phyloP scores from a whole-genome alignment of 23 red algal species.

The Agarophyton chilense region DNA sequence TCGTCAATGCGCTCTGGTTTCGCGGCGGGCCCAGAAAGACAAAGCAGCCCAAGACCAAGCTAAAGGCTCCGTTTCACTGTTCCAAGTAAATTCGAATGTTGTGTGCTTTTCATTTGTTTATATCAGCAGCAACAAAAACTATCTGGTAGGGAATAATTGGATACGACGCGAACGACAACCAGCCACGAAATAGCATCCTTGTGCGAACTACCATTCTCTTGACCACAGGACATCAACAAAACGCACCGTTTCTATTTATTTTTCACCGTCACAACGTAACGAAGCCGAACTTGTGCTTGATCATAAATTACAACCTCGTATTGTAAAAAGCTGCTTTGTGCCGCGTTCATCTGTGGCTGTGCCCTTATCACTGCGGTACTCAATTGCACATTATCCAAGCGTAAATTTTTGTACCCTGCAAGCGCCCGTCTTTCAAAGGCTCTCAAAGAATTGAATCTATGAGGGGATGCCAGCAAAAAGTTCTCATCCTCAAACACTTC shows the following conservation, averaged over 20 bases:
- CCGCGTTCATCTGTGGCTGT: constrained; percentile 9
- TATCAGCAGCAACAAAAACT: no score
- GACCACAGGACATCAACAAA: no score
- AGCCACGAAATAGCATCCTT: no score
- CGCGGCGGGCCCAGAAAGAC: no score
- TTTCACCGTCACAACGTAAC: constrained; percentile 61
- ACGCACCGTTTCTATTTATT: constrained; percentile 22
- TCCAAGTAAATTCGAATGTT: no score
- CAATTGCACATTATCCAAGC: constrained; percentile 42
- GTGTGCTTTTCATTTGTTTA: no score
- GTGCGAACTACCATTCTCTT: no score
- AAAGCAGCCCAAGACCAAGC: no score
- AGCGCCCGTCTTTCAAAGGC: constrained; percentile 49
- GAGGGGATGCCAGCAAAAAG: constrained; percentile 27
- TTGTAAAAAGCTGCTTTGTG: constrained; percentile 52
- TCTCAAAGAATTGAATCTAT: constrained; percentile 63
- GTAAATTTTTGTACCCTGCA: not conserved
- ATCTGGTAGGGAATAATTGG: no score
- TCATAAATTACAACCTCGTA: constrained; percentile 72
- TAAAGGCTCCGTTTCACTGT: no score
- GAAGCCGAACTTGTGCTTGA: constrained; percentile 73
- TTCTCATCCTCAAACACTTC: constrained; percentile 42
- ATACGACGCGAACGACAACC: no score
- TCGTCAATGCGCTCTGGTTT: no score
- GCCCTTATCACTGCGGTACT: constrained; percentile 41